Percentiles rank a stretch among this genome's conserved stretches.
Conservation (phyloP, 805 yeast genomes). For the Debaryomyces castellii region DNA sequence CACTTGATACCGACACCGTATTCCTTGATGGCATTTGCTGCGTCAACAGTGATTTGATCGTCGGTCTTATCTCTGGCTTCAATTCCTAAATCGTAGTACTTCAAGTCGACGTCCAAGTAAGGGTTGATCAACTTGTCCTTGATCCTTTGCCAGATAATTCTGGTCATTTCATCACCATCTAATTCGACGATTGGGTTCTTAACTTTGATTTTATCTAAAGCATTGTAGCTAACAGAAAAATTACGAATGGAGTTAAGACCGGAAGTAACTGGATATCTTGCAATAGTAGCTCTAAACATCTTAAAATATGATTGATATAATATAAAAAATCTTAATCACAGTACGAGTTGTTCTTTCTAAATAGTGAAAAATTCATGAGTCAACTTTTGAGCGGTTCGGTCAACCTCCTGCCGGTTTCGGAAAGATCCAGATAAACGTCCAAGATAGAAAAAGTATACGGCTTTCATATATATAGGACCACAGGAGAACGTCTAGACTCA, state of each 20-base stretch:
- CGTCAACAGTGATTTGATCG: conserved; percentile 74
- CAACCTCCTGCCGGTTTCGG: conserved; percentile 1
- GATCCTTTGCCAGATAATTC: conserved; percentile 79
- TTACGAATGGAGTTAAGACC: conserved; percentile 8
- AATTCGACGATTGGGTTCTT: conserved; percentile 73
- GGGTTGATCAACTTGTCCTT: conserved; percentile 68
- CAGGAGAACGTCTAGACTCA: background rate
- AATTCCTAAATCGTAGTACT: conserved; percentile 73
- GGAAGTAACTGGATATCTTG: conserved; percentile 5
- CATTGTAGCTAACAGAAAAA: conserved; percentile 9
- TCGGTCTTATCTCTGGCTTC: conserved; percentile 67
- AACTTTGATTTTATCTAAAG: conserved; percentile 57
- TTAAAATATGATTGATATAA: background rate
- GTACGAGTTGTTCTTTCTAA: background rate
- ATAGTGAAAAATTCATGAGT: conserved; percentile 1
- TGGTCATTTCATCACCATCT: conserved; percentile 86
- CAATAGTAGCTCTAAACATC: conserved; percentile 12
- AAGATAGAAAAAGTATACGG: background rate
- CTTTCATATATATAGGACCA: background rate
- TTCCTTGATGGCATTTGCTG: conserved; percentile 71
- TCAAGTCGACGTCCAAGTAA: conserved; percentile 68
- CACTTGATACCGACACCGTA: conserved; percentile 82
- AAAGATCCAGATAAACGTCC: background rate
- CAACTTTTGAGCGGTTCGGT: conserved; percentile 2
- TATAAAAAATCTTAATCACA: background rate